phyloP scores from a whole-genome alignment of 192 early-diverging fungal species.

The Thamnidium elegans region DNA sequence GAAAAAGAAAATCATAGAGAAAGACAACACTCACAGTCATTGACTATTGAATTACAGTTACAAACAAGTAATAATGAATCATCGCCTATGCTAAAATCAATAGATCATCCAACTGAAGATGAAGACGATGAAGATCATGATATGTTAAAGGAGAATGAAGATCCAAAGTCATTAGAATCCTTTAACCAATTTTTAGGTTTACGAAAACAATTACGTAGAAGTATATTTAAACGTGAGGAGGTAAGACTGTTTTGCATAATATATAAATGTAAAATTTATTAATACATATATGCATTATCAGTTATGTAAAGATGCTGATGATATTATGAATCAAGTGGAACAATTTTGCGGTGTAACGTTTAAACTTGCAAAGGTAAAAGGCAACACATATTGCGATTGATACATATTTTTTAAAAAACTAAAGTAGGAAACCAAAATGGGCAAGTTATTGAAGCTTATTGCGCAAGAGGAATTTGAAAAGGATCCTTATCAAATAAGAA shows the following conservation, averaged over 20 bases:
- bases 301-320: slow-evolving; percentile 13
- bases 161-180: background rate
- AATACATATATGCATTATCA: background rate
- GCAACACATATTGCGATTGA: background rate
- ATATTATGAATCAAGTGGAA: slow-evolving; percentile 34
- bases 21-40: background rate
- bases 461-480: slow-evolving; percentile 20
- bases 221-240: slow-evolving; percentile 29
- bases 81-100: background rate
- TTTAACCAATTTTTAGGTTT: slow-evolving; percentile 20
- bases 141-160: background rate
- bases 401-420: background rate
- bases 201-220: slow-evolving; percentile 26
- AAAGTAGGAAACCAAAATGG: slow-evolving; percentile 37
- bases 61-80: background rate
- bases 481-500: slow-evolving; percentile 15
- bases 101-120: background rate
- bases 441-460: slow-evolving; percentile 37
- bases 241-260: background rate
- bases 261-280: too few relatives aligned
- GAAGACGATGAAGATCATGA: background rate
- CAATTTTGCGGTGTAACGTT: slow-evolving; percentile 31
- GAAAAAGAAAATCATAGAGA: slow-evolving; percentile 29
- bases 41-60: background rate
- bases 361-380: slow-evolving; percentile 33